These are phyloP conservation scores for Psidium friedrichsthalianum DNA, from an alignment of 345 rosid genomes.

Conservation along the genomic window DNA sequence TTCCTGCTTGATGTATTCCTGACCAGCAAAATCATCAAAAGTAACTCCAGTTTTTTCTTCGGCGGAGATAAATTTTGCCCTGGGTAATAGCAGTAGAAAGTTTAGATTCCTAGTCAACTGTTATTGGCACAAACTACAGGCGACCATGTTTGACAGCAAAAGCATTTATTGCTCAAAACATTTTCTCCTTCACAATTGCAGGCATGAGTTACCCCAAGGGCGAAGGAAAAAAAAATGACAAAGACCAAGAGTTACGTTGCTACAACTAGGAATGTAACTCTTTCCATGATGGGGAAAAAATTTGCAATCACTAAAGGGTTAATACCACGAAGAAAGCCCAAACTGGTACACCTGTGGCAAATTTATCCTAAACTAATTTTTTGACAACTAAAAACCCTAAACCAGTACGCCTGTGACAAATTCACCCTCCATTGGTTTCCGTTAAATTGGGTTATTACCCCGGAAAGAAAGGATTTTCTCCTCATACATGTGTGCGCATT, in stretches of 20 bases:
- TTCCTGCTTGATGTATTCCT: constrained; percentile 89
- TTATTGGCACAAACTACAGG: not conserved
- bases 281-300: not conserved
- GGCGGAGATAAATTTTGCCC: constrained; percentile 92
- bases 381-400: no score
- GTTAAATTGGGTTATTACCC: no score
- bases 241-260: not conserved
- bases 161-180: not conserved
- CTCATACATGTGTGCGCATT: not conserved
- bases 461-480: not conserved
- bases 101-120: not conserved
- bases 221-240: not conserved
- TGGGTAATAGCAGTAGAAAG: constrained; percentile 9
- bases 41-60: constrained; percentile 93
- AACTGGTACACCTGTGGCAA: no score
- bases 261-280: not conserved
- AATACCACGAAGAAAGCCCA: no score
- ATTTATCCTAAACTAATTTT: no score
- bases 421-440: no score
- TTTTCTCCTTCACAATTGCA: not conserved
- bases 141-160: not conserved
- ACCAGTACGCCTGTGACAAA: no score
- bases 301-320: not conserved
- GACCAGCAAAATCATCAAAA: constrained; percentile 97
- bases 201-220: not conserved